phyloP scores from a whole-genome alignment of 139 green algal genomes.

The Micractinium sp. region DNA sequence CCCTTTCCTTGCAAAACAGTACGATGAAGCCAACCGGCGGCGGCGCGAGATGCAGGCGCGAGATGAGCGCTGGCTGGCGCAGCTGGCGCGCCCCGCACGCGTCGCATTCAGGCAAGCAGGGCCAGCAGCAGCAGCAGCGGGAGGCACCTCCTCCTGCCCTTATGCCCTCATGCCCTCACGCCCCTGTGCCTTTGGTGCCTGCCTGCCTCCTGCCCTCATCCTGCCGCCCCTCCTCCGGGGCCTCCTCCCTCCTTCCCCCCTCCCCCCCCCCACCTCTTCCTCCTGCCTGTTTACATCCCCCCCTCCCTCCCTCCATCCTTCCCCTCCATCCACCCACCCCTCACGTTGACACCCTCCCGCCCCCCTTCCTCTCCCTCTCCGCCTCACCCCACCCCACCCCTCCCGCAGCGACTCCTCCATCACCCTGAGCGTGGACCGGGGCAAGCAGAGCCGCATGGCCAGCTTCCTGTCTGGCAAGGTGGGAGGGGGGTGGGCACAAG shows the following conservation, averaged over 20 bases:
- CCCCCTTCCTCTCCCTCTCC: background rate
- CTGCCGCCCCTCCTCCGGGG: no score
- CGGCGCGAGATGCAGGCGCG: background rate
- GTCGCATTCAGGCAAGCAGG: background rate
- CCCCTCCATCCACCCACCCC: no score
- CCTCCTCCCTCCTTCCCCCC: no score
- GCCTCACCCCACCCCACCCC: background rate
- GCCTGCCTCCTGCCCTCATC: background rate
- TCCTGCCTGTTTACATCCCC: background rate
- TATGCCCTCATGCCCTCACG: background rate
- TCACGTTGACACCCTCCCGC: background rate
- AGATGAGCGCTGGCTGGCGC: conserved; percentile 29
- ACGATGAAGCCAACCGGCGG: conserved; percentile 12
- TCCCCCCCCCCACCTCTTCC: background rate
- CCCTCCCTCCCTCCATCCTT: no score
- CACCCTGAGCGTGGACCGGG: conserved; percentile 21
- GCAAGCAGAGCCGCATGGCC: conserved; percentile 18
- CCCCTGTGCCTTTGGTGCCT: background rate
- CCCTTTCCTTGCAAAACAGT: background rate
- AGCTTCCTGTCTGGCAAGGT: conserved; percentile 4
- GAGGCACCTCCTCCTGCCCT: no score
- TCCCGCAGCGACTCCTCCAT: conserved; percentile 13
- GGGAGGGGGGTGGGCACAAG: background rate
- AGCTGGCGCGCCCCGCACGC: conserved; percentile 18
- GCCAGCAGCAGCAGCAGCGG: no score